Evolutionary conservation across 805 yeast genomes (phyloP).

Genomic region (Candida tibetensis): DNA sequence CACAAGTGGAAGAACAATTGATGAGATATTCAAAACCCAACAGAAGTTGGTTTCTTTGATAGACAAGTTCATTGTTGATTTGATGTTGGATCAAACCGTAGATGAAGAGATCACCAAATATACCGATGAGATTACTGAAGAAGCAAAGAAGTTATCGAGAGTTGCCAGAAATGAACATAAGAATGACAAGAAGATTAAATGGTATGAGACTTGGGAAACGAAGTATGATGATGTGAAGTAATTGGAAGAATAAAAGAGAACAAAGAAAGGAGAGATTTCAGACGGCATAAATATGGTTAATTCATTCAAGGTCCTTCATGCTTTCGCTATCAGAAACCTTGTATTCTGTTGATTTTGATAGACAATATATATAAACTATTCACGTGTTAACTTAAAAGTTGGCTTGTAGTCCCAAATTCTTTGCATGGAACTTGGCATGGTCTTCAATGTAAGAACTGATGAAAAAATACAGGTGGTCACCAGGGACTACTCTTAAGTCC

Average conservation of each 20-base stretch:
- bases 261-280: background rate
- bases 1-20: slow-evolving; percentile 44
- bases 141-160: slow-evolving; percentile 29
- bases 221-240: slow-evolving; percentile 33
- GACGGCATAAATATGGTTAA: too few relatives aligned
- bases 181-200: slow-evolving; percentile 53
- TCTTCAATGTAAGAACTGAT: slow-evolving; percentile 74
- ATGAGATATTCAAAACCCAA: slow-evolving; percentile 45
- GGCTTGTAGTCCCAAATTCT: slow-evolving; percentile 42
- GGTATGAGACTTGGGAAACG: slow-evolving; percentile 54
- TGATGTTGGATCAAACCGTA: slow-evolving; percentile 48
- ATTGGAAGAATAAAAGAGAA: background rate
- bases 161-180: slow-evolving; percentile 48
- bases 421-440: slow-evolving; percentile 87
- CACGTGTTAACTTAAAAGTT: background rate
- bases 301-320: too few relatives aligned
- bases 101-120: slow-evolving; percentile 31
- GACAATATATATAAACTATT: too few relatives aligned
- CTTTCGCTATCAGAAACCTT: too few relatives aligned
- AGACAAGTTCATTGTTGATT: slow-evolving; percentile 59
- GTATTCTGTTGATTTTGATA: too few relatives aligned
- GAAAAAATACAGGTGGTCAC: slow-evolving; percentile 90
- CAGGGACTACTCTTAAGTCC: slow-evolving; percentile 62
- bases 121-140: slow-evolving; percentile 23
- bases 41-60: slow-evolving; percentile 41